Percentiles rank a stretch among this genome's conserved stretches.
phyloP scores from a whole-genome alignment of 2,329 filamentous ascomycete genomes.

The Nannizzia gypsea region DNA sequence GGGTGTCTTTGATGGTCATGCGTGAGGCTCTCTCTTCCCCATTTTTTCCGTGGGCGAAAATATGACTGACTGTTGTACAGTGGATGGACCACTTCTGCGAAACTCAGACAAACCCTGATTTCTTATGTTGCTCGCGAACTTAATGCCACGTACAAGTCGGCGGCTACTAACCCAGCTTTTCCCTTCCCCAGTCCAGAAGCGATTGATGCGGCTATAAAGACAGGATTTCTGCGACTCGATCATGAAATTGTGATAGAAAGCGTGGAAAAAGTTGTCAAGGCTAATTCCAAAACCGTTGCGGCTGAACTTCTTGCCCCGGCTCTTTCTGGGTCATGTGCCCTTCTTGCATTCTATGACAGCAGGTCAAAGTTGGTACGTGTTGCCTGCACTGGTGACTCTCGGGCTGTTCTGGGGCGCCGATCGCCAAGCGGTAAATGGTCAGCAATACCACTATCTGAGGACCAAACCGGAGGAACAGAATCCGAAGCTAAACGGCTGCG shows the following conservation, averaged over 20 bases:
- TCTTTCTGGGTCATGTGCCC: conserved; percentile 89
- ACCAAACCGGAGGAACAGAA: conserved; percentile 84
- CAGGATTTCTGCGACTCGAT: conserved; percentile 76
- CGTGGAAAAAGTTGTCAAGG: conserved; percentile 79
- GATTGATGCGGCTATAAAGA: conserved; percentile 84
- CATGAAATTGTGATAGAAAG: conserved; percentile 91
- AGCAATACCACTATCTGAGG: conserved; percentile 76
- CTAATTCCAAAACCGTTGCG: conserved; percentile 77
- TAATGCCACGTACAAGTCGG: conserved; percentile 78
- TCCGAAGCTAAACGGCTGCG: conserved; percentile 74
- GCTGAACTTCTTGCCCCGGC: conserved; percentile 87
- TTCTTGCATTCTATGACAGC: conserved; percentile 93
- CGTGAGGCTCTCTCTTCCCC: conserved; percentile 43
- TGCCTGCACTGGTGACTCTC: conserved; percentile 91
- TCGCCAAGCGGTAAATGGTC: conserved; percentile 76
- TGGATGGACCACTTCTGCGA: conserved; percentile 96
- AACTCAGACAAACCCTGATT: conserved; percentile 83
- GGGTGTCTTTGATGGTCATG: conserved; percentile 96
- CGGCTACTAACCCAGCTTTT: conserved; percentile 45
- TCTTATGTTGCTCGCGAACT: conserved; percentile 86
- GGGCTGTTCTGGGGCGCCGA: conserved; percentile 78
- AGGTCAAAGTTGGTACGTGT: conserved; percentile 77
- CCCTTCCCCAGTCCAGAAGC: conserved; percentile 62
- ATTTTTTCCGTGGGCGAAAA: not conserved
- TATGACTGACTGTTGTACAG: conserved; percentile 35